Evolutionary conservation across 345 rosid species (phyloP).

Genomic region (Melaleuca alternifolia): DNA sequence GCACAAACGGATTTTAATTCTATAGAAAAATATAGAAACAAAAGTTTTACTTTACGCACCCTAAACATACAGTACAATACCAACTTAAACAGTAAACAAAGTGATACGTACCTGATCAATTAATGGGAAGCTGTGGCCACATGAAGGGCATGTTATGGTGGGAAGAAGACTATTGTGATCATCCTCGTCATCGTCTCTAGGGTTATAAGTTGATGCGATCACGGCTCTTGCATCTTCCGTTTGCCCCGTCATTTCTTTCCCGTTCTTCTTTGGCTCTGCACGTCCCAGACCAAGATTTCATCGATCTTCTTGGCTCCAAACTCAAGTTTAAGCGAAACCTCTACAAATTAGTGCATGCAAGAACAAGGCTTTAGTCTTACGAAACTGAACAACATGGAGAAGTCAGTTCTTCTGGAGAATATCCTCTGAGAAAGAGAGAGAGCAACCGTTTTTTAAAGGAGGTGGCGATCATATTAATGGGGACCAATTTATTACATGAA

Average conservation of each 20-base stretch:
- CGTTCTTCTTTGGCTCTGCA: neutral
- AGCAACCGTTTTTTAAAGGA: neutral
- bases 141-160: slow-evolving; percentile 48
- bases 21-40: too few relatives aligned
- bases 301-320: neutral
- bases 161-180: neutral
- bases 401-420: neutral
- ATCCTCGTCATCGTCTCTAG: neutral
- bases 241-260: neutral
- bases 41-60: too few relatives aligned
- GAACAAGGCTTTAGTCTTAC: too few relatives aligned
- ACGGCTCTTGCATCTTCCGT: neutral
- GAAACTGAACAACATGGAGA: neutral
- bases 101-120: slow-evolving; percentile 48
- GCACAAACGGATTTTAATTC: too few relatives aligned
- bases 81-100: neutral
- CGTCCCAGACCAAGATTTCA: neutral
- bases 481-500: neutral
- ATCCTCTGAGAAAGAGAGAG: neutral
- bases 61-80: neutral
- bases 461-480: neutral
- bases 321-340: neutral
- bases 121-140: slow-evolving; percentile 45
- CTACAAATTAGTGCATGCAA: neutral
- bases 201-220: neutral